These are phyloP conservation scores for Rhizoclosmatium globosum DNA, from an alignment of 192 early-diverging fungal species.

Conservation along the genomic window DNA sequence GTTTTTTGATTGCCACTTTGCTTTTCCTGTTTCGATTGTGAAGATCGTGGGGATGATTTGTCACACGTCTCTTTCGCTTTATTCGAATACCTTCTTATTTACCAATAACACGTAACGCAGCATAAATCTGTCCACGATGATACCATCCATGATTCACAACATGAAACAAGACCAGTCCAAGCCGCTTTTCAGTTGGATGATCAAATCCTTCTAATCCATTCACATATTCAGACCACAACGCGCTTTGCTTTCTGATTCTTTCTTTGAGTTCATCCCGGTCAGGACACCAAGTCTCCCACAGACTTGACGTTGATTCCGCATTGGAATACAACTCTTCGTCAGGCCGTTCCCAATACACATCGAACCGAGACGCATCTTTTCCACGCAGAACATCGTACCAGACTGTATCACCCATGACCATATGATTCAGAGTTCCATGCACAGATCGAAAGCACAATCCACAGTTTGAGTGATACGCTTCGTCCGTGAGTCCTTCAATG, in stretches of 20 bases:
- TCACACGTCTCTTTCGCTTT: no score
- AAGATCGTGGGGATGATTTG: no score
- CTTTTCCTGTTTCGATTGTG: no score
- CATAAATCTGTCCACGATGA: slow-evolving; percentile 35
- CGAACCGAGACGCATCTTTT: no score
- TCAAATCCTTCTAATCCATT: neutral
- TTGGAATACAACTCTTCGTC: neutral
- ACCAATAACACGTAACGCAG: no score
- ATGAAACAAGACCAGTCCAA: neutral
- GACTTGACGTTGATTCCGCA: neutral
- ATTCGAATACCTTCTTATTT: no score
- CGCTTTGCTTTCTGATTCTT: neutral
- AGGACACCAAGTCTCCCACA: neutral
- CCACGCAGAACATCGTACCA: slow-evolving; percentile 27
- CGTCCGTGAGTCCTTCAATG: slow-evolving; percentile 9
- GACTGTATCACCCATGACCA: slow-evolving; percentile 27
- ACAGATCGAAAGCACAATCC: slow-evolving; percentile 43
- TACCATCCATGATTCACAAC: slow-evolving; percentile 35
- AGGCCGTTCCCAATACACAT: neutral
- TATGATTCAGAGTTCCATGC: slow-evolving; percentile 44
- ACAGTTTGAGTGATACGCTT: slow-evolving; percentile 31
- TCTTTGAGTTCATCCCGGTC: neutral
- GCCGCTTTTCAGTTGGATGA: neutral
- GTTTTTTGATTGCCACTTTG: no score
- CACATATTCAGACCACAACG: neutral